Base-by-base conservation (phyloP, 2,329 filamentous ascomycete species). In the Fusarium tuaranense region DNA sequence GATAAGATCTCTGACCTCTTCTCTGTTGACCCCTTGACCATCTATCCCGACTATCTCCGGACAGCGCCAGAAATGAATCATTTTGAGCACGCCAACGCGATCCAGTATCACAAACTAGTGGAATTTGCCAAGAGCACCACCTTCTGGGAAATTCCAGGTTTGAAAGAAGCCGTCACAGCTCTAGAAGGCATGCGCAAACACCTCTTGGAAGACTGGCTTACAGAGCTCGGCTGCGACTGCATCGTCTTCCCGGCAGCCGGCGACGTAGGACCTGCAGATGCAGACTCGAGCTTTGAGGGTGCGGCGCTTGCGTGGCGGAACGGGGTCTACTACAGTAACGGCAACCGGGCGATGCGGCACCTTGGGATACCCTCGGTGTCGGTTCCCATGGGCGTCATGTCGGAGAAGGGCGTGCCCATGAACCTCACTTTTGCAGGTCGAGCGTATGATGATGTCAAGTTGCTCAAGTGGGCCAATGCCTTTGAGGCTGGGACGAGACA, bases 281-380 rank as follows among this genome's bases (percentile, higher is more conserved):
- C 87, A 0, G 88, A 90, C 74, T 71, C 76, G 1, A 79, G 81
- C 41, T 65, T 75, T 1, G 64, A 62, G 1, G 69, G 68, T 0
- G 77, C 74, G 12, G 18, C 48, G 0, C 46, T 65, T 27, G 78
- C 76, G 2, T 74, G 78, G 71, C 64, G 69, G 0, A 79, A 90
- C 63, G 88, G 89, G 0, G 84, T 90, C 5, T 85, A 84, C 53
- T 90, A 89, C 68, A 86, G 84, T 1, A 88, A 90, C 65, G 88
- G 88, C 0, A 89, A 89, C 63, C 81, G 87, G 2, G 86, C 86
- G 0, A 80, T 91, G 2, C 81, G 88, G 14, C 88, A 90, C 67
- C 80, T 90, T 4, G 88, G 89, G 1, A 83, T 90, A 1, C 89
- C 89, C 0, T 88, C 86, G 0, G 83, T 90, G 2, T 87, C 84